Base-by-base conservation (phyloP, 306 rosid genomes). In the Alnus rubra region DNA sequence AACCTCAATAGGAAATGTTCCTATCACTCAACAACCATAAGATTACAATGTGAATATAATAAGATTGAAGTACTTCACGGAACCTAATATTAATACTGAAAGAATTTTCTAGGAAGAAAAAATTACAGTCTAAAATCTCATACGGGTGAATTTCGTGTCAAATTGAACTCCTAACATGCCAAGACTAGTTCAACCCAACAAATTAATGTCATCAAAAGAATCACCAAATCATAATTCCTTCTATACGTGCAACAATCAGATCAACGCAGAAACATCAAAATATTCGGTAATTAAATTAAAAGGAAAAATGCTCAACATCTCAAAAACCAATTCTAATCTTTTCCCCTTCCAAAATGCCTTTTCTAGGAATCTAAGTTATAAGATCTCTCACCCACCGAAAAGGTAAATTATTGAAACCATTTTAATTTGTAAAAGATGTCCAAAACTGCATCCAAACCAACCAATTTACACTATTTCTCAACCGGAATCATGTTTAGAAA, bases 1-100 rank as follows among this genome's bases (percentile, higher is more conserved):
- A 56, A 82, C 76, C 47, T 55, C 72, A 54, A 74, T 12, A 19
- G 7, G n/a, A 54, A 31, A 65, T 9, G 53, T 31, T 52, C 28
- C 62, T 10, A 28, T n/a, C 23, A 28, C 70, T 49, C 76, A 49
- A 58, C 60, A 68, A 60, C 85, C 72, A 14, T 2, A 72, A 33
- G n/a, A 72, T 30, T 42, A 72, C 33, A 47, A 31, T 37, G 19
- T n/a, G 65, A 63, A 48, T 39, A 11, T 47, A 16, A 28, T 16
- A 55, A 3, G 0, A 28, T 28, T 10, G 39, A 37, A 67, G 49
- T 39, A 67, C 16, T 67, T 16, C 30, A 4, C 1, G 42, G 39
- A 39, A 39, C 18, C 51, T 15, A 42, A 3, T 4, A 23, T 23
- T 23, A 9, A 42, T 9, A 7, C 50, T 9, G 31, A 1, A 14